These are phyloP conservation scores for Botryosphaeria dothidea DNA, from an alignment of 2,329 filamentous ascomycete species.

Conservation along the genomic window DNA sequence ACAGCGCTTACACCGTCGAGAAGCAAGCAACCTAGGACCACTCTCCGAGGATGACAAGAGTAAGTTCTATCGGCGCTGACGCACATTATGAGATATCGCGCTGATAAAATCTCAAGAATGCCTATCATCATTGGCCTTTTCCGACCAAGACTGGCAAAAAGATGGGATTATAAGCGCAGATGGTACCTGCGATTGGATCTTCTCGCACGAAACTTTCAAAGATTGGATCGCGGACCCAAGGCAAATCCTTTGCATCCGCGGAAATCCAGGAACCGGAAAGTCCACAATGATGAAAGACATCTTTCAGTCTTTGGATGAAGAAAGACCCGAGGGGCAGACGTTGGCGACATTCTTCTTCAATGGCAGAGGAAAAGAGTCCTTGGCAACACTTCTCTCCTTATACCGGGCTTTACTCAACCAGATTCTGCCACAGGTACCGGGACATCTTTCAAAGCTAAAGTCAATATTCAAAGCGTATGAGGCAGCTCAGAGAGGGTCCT, in stretches of 20 bases:
- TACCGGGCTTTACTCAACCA: neutral
- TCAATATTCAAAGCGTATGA: no score
- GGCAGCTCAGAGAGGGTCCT: neutral
- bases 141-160: neutral
- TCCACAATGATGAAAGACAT: neutral
- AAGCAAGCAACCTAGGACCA: no score
- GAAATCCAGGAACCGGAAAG: neutral
- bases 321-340: neutral
- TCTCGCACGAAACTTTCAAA: neutral
- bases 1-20: neutral
- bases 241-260: neutral
- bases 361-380: neutral
- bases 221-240: neutral
- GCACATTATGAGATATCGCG: no score
- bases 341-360: neutral
- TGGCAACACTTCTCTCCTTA: neutral
- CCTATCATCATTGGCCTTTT: neutral
- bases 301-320: neutral
- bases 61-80: neutral
- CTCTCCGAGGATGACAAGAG: neutral
- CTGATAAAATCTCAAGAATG: no score
- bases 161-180: neutral
- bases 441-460: neutral
- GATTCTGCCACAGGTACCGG: neutral
- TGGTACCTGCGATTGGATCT: neutral